Evolutionary conservation across 495 filamentous ascomycete genomes (phyloP).

Genomic region (Neurospora sp.): DNA sequence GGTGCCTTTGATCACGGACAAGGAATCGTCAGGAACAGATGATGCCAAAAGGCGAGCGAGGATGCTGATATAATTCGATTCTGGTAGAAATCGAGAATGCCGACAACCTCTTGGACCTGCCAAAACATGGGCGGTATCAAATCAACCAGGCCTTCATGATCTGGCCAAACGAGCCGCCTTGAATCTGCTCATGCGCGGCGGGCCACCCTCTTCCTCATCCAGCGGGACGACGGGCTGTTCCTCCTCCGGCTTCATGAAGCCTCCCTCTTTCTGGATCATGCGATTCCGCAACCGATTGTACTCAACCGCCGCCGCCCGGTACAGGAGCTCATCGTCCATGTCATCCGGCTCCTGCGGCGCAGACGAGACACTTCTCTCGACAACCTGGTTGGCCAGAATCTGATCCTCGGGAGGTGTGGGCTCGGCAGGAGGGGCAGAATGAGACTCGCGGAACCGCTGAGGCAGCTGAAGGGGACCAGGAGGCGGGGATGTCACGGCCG

Average conservation of each 20-base stretch:
- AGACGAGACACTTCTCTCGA: constrained; percentile 46
- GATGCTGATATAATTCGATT: constrained; percentile 12
- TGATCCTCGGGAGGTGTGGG: constrained; percentile 46
- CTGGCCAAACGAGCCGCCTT: constrained; percentile 67
- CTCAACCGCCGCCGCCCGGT: constrained; percentile 68
- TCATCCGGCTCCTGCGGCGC: constrained; percentile 54
- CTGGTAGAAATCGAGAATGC: constrained; percentile 7
- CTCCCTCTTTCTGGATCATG: constrained; percentile 69
- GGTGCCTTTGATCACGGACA: constrained; percentile 4
- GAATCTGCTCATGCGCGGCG: constrained; percentile 74
- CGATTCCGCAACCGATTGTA: constrained; percentile 70
- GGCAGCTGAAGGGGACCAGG: constrained; percentile 25
- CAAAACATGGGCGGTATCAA: neutral
- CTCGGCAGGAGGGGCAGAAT: constrained; percentile 9
- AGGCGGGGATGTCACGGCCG: constrained; percentile 8
- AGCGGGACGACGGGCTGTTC: constrained; percentile 37
- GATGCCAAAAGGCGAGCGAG: neutral
- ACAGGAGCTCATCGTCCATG: constrained; percentile 59
- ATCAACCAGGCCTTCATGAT: constrained; percentile 9
- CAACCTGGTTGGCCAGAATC: constrained; percentile 46
- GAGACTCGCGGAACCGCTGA: constrained; percentile 9
- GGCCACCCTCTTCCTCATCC: constrained; percentile 56
- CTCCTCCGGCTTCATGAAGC: constrained; percentile 57
- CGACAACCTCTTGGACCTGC: constrained; percentile 3
- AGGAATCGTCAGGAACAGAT: neutral